phyloP scores from a whole-genome alignment of 192 early-diverging fungal genomes.

The Entomortierella beljakovae region DNA sequence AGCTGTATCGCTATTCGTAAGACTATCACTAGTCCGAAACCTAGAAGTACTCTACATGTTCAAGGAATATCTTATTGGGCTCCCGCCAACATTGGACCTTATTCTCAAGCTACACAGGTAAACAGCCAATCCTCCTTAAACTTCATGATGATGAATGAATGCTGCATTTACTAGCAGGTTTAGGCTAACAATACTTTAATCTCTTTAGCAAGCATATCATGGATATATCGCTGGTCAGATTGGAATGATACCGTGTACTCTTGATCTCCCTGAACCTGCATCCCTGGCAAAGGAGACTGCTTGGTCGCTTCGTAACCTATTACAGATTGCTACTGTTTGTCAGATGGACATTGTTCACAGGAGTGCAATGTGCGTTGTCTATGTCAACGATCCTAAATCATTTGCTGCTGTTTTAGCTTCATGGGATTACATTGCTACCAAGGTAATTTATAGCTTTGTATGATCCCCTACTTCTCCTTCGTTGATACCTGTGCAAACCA shows the following conservation, averaged over 20 bases:
- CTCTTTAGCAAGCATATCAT: slow-evolving; percentile 62
- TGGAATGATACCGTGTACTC: slow-evolving; percentile 73
- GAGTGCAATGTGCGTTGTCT: slow-evolving; percentile 68
- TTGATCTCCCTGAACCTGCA: slow-evolving; percentile 62
- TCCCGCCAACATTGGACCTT: slow-evolving; percentile 90
- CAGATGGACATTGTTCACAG: slow-evolving; percentile 46
- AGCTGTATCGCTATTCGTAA: slow-evolving; percentile 66
- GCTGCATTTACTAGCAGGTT: background rate
- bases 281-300: slow-evolving; percentile 63
- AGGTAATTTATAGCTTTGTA: background rate
- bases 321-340: slow-evolving; percentile 58
- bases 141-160: background rate
- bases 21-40: slow-evolving; percentile 3
- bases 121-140: background rate
- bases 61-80: slow-evolving; percentile 92
- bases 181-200: background rate
- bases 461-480: background rate
- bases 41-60: slow-evolving; percentile 77
- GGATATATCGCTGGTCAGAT: slow-evolving; percentile 85
- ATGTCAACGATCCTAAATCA: slow-evolving; percentile 56
- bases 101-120: slow-evolving; percentile 79
- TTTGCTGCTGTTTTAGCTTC: slow-evolving; percentile 36
- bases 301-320: slow-evolving; percentile 66
- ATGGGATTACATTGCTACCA: slow-evolving; percentile 35
- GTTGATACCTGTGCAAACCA: background rate